Evolutionary conservation across 148 eudicot genomes (phyloP).

Genomic region (Nepenthes gracilis): DNA sequence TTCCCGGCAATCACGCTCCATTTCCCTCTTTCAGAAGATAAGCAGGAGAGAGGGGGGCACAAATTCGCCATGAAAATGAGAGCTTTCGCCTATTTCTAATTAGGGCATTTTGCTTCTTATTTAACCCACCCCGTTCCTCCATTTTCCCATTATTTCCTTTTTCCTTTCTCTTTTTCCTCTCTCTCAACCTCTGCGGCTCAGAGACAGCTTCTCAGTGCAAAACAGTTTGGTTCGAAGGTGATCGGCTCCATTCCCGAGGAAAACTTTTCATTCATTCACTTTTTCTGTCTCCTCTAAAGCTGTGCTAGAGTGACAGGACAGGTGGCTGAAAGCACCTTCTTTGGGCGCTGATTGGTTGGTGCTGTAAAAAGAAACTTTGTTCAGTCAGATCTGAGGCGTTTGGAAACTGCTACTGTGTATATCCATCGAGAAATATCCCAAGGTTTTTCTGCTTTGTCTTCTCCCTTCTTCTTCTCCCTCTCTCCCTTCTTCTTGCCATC

Average conservation of each 20-base stretch:
- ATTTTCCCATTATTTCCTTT: too few species aligned
- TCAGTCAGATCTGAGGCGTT: background rate
- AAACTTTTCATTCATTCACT: too few species aligned
- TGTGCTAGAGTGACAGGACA: too few species aligned
- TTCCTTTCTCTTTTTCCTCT: too few species aligned
- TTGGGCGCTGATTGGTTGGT: background rate
- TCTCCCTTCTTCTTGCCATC: too few species aligned
- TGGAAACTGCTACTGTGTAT: background rate
- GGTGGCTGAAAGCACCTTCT: too few species aligned
- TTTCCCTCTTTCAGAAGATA: conserved; percentile 20
- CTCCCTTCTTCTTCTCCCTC: background rate
- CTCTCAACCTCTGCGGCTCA: too few species aligned
- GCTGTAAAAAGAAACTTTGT: too few species aligned
- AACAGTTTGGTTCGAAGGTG: too few species aligned
- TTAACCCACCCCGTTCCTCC: conserved; percentile 10
- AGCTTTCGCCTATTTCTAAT: background rate
- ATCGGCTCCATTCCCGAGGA: too few species aligned
- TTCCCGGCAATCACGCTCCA: conserved; percentile 22
- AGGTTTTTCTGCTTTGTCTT: background rate
- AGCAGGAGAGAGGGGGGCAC: conserved; percentile 19
- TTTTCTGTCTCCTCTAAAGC: too few species aligned
- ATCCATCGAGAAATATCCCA: conserved; percentile 2
- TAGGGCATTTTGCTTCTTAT: conserved; percentile 18
- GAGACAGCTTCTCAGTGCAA: too few species aligned
- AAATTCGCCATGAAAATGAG: conserved; percentile 13